phyloP scores from a whole-genome alignment of 805 yeast species.

The Wickerhamomyces bovis region DNA sequence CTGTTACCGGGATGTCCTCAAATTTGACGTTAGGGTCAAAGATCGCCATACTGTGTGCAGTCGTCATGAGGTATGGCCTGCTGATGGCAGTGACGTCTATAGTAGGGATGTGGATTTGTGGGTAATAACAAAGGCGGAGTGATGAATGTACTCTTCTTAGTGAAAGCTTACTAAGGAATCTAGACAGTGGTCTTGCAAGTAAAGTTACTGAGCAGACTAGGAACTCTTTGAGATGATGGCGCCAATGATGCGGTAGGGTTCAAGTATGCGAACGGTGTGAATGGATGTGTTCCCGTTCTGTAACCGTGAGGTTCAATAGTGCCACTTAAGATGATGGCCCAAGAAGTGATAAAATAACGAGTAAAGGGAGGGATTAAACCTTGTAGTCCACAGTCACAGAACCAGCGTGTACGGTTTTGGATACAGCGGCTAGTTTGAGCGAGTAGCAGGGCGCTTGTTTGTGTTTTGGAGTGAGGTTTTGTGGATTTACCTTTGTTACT shows the following conservation, averaged over 20 bases:
- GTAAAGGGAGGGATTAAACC: background rate
- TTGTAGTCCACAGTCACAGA: background rate
- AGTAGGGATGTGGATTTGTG: background rate
- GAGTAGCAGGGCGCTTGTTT: background rate
- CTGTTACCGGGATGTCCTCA: constrained; percentile 25
- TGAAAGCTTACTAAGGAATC: background rate
- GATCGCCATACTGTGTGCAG: constrained; percentile 1
- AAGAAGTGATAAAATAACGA: background rate
- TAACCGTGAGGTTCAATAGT: background rate
- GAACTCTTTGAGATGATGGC: background rate
- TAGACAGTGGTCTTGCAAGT: background rate
- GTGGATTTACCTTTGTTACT: background rate
- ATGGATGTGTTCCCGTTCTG: background rate
- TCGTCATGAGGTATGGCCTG: background rate
- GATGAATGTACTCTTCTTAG: background rate
- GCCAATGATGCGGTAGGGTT: background rate
- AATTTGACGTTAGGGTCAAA: constrained; percentile 3
- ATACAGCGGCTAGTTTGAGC: background rate
- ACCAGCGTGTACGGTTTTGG: background rate
- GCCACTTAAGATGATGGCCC: background rate
- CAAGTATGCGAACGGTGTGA: background rate
- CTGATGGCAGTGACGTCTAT: background rate
- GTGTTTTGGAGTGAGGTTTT: background rate
- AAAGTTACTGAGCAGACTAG: background rate
- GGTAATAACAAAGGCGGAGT: background rate